Evolutionary conservation across 345 rosid species (phyloP), one percentile per base, ranked within the genome.

Genomic region (Populus euphratica): DNA sequence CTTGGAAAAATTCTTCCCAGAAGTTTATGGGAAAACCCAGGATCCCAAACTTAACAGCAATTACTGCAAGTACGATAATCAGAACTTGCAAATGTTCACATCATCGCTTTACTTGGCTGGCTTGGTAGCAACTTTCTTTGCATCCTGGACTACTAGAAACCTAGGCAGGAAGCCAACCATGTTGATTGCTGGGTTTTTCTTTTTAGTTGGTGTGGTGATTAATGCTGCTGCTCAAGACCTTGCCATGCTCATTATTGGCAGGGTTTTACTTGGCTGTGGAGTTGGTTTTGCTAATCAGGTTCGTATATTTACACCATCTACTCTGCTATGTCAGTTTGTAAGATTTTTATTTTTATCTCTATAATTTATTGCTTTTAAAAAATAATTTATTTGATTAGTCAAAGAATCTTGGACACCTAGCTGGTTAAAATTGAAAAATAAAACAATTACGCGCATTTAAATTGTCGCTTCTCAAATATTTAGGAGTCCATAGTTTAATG

Each of bases 251-350:
- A 95, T 95, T 72, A 77, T 89, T 36, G 99, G 98, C 8, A 79
- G 99, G 83, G 88, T 95, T 41, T 84, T 95, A 52, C 94, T 95
- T 16, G 98, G 98, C 47, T 93, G 97, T 80, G 99, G 99, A 0
- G 96, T 93, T 69, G 98, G 99, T 20, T 95, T 95, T 18, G 98
- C 93, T 66, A 93, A 95, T 80, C 99, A 95, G 92, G 93, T 91
- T 59, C 17, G 41, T 77, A 36, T 27, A 4, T 63, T 8, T 62
- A 5, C 12, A n/a, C 64, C 64, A 23, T 3, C 29, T n/a, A 16
- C 29, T 11, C 14, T 59, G 5, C 29, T 11, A 10, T 13, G 11
- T 59, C 13, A n/a, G 25, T 59, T 23, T 23, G 29, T 10, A 52
- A 6, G n/a, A 2, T 20, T 47, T 47, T 47, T 47, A 47, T 47